Percentiles rank a stretch among this genome's conserved stretches.
Conservation (phyloP, 257 asterid species). For the Nicotiana tabacum region DNA sequence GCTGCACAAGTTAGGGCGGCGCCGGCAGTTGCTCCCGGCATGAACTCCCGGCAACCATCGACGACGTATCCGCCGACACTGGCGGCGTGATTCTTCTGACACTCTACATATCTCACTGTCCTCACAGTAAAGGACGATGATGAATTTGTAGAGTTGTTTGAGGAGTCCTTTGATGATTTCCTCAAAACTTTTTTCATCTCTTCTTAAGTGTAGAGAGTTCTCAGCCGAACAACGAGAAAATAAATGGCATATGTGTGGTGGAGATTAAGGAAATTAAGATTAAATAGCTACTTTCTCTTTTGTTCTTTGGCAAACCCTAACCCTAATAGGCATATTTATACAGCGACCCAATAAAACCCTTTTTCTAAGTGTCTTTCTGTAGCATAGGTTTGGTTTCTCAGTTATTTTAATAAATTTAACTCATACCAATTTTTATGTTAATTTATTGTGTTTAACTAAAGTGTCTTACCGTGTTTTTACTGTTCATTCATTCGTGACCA, state of each 20-base stretch:
- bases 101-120: conserved; percentile 58
- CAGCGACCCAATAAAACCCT: conserved; percentile 11
- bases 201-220: not conserved
- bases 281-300: conserved; percentile 9
- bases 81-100: conserved; percentile 94
- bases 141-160: conserved; percentile 26
- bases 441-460: not conserved
- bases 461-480: not conserved
- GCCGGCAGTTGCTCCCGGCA: conserved; percentile 43
- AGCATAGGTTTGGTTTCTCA: not conserved
- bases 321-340: conserved; percentile 54
- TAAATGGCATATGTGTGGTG: not conserved
- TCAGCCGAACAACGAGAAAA: not conserved
- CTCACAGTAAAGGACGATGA: conserved; percentile 20
- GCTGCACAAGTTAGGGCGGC: conserved; percentile 85
- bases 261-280: not conserved
- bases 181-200: conserved; percentile 47
- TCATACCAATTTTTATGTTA: not conserved
- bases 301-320: conserved; percentile 48
- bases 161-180: conserved; percentile 21
- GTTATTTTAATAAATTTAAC: not conserved
- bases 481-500: not conserved
- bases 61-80: conserved; percentile 79
- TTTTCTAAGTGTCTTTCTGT: not conserved
- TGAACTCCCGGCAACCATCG: conserved; percentile 92